Evolutionary conservation across 1,284 basidiomycete species (phyloP), one percentile per base, ranked within the genome.

Genomic region (Ganoderma meredithae): DNA sequence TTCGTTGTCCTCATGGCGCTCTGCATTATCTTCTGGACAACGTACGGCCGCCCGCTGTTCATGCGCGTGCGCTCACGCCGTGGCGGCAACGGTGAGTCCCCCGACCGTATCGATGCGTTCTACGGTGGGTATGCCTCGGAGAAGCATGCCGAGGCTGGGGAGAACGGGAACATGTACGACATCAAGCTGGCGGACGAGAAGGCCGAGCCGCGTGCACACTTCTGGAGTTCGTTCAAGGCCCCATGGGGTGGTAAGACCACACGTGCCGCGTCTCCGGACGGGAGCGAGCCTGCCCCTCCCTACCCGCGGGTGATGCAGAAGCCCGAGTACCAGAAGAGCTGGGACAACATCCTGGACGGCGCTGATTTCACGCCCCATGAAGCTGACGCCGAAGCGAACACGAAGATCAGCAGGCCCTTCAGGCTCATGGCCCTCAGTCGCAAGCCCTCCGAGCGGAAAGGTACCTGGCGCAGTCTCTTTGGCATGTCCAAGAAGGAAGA

Each of bases 1-100:
- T 58, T 94, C 40, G 92, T 96, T 55, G 86, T 95, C 19, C 71
- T 95, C 68, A 90, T 95, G 85, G 95, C 84, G 1, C 73, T 93
- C 40, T 72, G 78, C 60, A 82, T 92, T 71, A 83, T 94, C 61
- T 81, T 88, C 69, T 94, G 90, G 90, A 83, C 92, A 75, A 84
- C 90, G 10, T 89, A 87, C 75, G 87, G 84, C 43, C 82, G 81
- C 55, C 77, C 78, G 15, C 80, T 80, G 78, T 63, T 87, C 39
- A 88, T 73, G 80, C 79, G 59, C 81, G 83, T 33, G 44, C 44
- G 44, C 69, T 81, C 80, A 73, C 83, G 83, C 69, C 82, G 82
- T 71, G 84, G 80, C 75, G 90, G 86, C 81, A 79, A 82, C 73
- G 81, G 77, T 64, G 84, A 89, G 71, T 86, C 31, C 19, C 33